A percentile compares a stretch with the other conserved stretches of the same genome.
phyloP scores from a whole-genome alignment of 2,329 filamentous ascomycete genomes.

The Neophaeococcomyces aloes region DNA sequence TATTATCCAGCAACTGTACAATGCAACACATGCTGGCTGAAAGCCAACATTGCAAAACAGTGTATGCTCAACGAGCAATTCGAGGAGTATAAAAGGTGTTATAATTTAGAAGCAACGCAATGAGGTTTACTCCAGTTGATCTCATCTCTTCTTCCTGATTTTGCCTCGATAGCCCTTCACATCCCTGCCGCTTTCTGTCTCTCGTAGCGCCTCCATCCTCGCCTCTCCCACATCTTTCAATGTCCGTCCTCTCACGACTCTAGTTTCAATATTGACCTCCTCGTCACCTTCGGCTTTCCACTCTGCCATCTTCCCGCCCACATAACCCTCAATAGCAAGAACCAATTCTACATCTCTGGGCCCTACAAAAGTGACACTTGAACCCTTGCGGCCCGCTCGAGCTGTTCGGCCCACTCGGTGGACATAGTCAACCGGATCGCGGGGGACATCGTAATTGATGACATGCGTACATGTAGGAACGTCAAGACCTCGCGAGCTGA shows the following conservation, averaged over 20 bases:
- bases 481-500: slow-evolving; percentile 86
- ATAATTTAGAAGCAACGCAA: too few relatives aligned
- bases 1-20: too few relatives aligned
- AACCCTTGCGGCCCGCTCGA: slow-evolving; percentile 73
- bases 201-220: slow-evolving; percentile 81
- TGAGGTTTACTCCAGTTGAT: too few relatives aligned
- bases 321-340: slow-evolving; percentile 77
- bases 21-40: too few relatives aligned
- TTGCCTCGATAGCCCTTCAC: slow-evolving; percentile 69
- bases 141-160: slow-evolving; percentile 21
- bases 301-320: slow-evolving; percentile 67
- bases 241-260: slow-evolving; percentile 66
- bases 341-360: slow-evolving; percentile 87
- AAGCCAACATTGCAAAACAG: too few relatives aligned
- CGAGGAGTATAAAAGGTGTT: too few relatives aligned
- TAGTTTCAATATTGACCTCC: slow-evolving; percentile 83
- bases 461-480: slow-evolving; percentile 86
- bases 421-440: slow-evolving; percentile 96
- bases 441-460: slow-evolving; percentile 88
- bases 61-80: too few relatives aligned
- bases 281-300: slow-evolving; percentile 60
- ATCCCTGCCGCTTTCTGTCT: slow-evolving; percentile 86
- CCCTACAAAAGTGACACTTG: slow-evolving; percentile 78
- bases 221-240: slow-evolving; percentile 89
- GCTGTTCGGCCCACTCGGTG: slow-evolving; percentile 93